Evolutionary conservation across 2,329 filamentous ascomycete species (phyloP), one percentile per base, ranked within the genome.

Genomic region (Niveomyces coronatus): DNA sequence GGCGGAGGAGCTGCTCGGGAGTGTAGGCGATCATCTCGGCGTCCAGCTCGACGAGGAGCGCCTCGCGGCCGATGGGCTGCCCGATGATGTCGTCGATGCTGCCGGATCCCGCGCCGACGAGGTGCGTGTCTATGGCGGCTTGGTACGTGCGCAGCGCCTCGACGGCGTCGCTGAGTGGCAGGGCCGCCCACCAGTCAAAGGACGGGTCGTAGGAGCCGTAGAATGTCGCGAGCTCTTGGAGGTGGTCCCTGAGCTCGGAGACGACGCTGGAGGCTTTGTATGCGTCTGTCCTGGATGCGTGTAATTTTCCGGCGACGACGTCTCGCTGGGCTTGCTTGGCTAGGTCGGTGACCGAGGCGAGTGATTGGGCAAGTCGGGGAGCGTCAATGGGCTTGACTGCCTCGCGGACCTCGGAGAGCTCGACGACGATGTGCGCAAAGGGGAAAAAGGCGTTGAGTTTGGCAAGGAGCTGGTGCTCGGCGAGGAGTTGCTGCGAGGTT

Each of bases 21-120:
- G 65, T 61, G 46, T 77, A 78, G 0, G 70, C 65, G 35, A 78
- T 74, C 62, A 74, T 67, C 50, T 78, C 73, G 1, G 65, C 63
- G 40, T 67, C 60, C 1, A 79, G 60, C 35, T 75, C 71, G 9
- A 61, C 59, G 1, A 71, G 51, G 1, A 78, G 55, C 0, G 65
- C 70, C 0, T 65, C 60, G 4, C 63, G 54, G 1, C 74, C 72
- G 34, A 76, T 71, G 0, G 73, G 72, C 43, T 77, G 64, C 6
- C 72, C 72, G 19, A 76, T 62, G 35, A 76, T 76, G 6, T 66
- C 63, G 37, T 71, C 64, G 1, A 63, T 53, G 33, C 65, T 59
- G 2, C 53, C 57, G 0, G 55, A 55, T 1, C 57, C 50, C 37
- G 71, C 59, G 3, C 69, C 70, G 0, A 67, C 64, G 1, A 74